Base-by-base conservation (phyloP, 2,329 filamentous ascomycete species). In the Dothiorella sarmentorum region DNA sequence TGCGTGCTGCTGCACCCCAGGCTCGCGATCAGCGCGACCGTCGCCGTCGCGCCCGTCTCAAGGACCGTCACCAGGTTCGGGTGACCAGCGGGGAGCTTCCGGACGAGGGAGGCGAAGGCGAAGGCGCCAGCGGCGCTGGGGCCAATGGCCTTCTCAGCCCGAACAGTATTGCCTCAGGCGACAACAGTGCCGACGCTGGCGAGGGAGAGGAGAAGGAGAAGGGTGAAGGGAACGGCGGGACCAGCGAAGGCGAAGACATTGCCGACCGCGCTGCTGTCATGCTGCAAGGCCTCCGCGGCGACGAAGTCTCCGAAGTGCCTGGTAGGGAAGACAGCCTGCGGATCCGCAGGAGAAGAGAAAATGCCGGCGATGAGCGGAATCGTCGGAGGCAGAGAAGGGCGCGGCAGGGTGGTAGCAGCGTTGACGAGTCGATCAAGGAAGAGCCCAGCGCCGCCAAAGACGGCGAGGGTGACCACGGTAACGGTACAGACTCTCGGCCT, bases 1-100 rank as follows among this genome's bases (percentile, higher is more conserved):
- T 99, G 58, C 88, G 94, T 60, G 92, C 91, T 58, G 94, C 94
- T 1, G 93, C 92, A 58, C 93, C 94, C 27, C 90, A 96, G 76
- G 85, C 90, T 26, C 83, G 90, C 71, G 92, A 97, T 72, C 89
- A 95, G 73, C 85, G 93, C 68, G 94, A 97, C 73, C 85, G 91
- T 66, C 85, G 94, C 63, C 85, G 93, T 60, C 85, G 93, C 64
- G 91, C 92, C 37, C 83, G 93, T 57, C 82, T 97, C 66, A 95
- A 96, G 82, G 92, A 96, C 69, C 83, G 87, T 26, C 91, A 97
- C 69, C 90, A 96, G 75, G 89, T 94, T 29, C 89, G 93, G 61
- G 84, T 97, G 55, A 91, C 93, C 15, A 93, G 88, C 17, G 93
- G 92, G 2, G 91, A 96, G 51, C 64, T 81, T 56, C 78, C 82